Evolutionary conservation across 1,284 basidiomycete species (phyloP).

Genomic region (Trametes sp.): DNA sequence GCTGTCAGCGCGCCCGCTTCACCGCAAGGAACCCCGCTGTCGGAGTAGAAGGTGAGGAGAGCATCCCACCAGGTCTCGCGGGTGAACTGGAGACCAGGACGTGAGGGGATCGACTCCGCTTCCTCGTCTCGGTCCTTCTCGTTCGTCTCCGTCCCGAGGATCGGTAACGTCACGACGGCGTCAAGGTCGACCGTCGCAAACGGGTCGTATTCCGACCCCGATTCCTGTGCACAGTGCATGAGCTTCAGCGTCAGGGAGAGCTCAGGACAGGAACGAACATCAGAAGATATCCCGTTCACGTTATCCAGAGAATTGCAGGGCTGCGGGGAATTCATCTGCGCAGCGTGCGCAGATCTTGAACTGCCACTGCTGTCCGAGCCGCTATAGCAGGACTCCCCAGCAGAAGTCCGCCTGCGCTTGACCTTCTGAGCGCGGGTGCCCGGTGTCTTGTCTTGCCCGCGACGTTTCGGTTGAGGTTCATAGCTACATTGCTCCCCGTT

Average conservation of each 20-base stretch:
- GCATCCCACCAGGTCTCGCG: conserved; percentile 34
- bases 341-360: background rate
- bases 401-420: conserved; percentile 9
- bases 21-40: conserved; percentile 10
- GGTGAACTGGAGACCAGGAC: conserved; percentile 26
- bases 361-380: conserved; percentile 10
- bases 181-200: conserved; percentile 20
- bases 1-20: conserved; percentile 43
- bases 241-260: background rate
- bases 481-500: conserved; percentile 49
- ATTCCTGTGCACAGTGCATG: conserved; percentile 5
- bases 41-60: conserved; percentile 26
- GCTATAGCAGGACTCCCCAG: background rate
- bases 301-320: conserved; percentile 8
- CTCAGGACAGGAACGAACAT: conserved; percentile 4
- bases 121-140: background rate
- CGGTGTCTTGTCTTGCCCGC: conserved; percentile 78
- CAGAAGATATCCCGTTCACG: conserved; percentile 5
- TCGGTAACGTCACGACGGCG: conserved; percentile 8
- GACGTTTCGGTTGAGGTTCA: conserved; percentile 71
- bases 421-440: conserved; percentile 65
- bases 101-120: conserved; percentile 14
- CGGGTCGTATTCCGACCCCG: conserved; percentile 23
- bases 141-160: background rate
- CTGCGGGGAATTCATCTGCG: background rate